A percentile compares a stretch with the other conserved stretches of the same genome.
These are phyloP conservation scores for Pontederia paniculata DNA, from an alignment of 176 grass and related monocot species.

Conservation along the genomic window DNA sequence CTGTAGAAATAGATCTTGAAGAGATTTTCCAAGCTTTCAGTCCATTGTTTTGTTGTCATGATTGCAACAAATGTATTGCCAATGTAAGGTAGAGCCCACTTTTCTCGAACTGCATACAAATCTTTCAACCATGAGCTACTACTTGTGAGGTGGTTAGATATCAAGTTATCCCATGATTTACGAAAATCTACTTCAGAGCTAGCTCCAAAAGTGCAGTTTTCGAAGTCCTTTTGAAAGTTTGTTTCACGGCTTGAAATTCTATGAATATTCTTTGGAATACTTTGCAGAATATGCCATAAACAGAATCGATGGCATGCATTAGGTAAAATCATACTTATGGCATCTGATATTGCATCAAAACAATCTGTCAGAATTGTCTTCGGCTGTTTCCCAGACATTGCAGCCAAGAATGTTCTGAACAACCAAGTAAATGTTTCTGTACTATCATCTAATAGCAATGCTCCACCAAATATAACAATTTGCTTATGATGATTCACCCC, in stretches of 20 bases:
- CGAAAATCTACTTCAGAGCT: constrained; percentile 4
- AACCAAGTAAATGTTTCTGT: constrained; percentile 39
- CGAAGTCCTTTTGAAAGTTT: constrained; percentile 6
- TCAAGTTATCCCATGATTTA: constrained; percentile 6
- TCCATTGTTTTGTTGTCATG: constrained; percentile 11
- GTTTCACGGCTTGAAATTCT: background rate
- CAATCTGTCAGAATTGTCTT: constrained; percentile 27
- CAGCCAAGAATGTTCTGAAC: constrained; percentile 39
- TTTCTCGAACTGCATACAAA: constrained; percentile 9
- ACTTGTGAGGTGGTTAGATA: background rate
- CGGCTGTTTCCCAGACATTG: constrained; percentile 39
- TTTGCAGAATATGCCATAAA: constrained; percentile 31
- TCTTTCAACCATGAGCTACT: constrained; percentile 4
- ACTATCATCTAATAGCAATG: constrained; percentile 34
- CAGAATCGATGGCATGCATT: constrained; percentile 26
- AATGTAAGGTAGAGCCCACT: constrained; percentile 12
- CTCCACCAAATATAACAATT: constrained; percentile 30
- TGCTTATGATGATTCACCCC: constrained; percentile 44
- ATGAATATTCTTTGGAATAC: constrained; percentile 19
- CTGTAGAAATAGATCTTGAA: constrained; percentile 7
- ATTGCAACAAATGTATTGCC: constrained; percentile 6
- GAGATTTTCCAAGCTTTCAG: constrained; percentile 2
- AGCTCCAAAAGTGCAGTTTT: constrained; percentile 3
- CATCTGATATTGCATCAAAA: constrained; percentile 19
- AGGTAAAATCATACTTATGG: constrained; percentile 18